Percentiles rank a stretch among this genome's conserved stretches.
Evolutionary conservation across 768 basidiomycete species (phyloP).

Genomic region (Fomitopsis pulvina): DNA sequence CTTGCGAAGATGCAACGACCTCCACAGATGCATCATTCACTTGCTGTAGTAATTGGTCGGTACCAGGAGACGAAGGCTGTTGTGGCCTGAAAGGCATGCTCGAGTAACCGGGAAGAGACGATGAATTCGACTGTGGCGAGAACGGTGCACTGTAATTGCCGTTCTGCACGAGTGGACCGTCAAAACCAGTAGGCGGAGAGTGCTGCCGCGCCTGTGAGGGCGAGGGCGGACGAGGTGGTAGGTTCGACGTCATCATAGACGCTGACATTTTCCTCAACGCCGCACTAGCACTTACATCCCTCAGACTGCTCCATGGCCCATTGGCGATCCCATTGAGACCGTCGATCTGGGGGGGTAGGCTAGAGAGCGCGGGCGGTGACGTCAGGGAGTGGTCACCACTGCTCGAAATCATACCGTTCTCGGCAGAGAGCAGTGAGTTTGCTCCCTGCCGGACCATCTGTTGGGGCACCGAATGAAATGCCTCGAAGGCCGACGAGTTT

Average conservation of each 20-base stretch:
- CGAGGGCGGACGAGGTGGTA: slow-evolving; percentile 20
- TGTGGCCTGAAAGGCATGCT: slow-evolving; percentile 23
- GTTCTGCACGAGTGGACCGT: slow-evolving; percentile 11
- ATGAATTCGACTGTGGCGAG: slow-evolving; percentile 20
- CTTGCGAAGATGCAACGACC: slow-evolving; percentile 23
- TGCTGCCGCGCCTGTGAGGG: slow-evolving; percentile 12
- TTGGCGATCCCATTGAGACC: slow-evolving; percentile 2
- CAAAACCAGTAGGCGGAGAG: slow-evolving; percentile 20
- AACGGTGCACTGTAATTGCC: slow-evolving; percentile 21
- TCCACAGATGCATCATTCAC: slow-evolving; percentile 1
- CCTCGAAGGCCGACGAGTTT: slow-evolving; percentile 56
- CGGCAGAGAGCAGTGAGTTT: slow-evolving; percentile 25
- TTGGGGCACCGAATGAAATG: slow-evolving; percentile 62
- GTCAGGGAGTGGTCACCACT: not conserved
- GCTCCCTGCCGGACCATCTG: slow-evolving; percentile 28
- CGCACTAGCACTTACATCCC: slow-evolving; percentile 20
- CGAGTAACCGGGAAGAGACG: slow-evolving; percentile 20
- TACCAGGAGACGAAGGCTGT: slow-evolving; percentile 20
- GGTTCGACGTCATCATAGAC: slow-evolving; percentile 13
- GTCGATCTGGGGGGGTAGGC: slow-evolving; percentile 13
- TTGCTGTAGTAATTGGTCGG: slow-evolving; percentile 12
- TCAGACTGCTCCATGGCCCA: slow-evolving; percentile 19
- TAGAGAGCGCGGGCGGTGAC: slow-evolving; percentile 13
- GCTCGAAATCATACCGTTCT: slow-evolving; percentile 15
- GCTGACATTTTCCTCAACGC: slow-evolving; percentile 22